Percentiles rank a stretch among this genome's conserved stretches.
These are phyloP conservation scores for Solanum hybrid DNA, from an alignment of 305 asterid species.

Conservation along the genomic window DNA sequence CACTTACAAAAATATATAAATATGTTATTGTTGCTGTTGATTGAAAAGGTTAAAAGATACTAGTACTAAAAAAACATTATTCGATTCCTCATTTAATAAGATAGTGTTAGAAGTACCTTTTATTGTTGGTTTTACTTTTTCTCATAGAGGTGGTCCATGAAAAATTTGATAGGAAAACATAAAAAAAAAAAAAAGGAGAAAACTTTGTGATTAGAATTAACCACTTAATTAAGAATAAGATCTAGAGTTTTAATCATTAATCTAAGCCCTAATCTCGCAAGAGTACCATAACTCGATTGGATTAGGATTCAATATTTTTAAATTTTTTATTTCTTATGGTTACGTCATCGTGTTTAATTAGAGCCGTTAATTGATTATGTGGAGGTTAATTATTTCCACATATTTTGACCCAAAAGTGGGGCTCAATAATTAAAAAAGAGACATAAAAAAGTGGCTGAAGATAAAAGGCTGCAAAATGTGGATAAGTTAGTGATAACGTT, in stretches of 20 bases:
- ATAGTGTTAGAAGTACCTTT: neutral
- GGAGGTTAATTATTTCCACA: neutral
- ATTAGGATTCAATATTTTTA: neutral
- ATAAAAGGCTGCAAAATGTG: conserved; percentile 4
- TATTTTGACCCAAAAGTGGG: neutral
- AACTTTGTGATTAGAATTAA: neutral
- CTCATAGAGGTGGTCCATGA: neutral
- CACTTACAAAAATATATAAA: neutral
- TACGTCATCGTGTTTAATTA: neutral
- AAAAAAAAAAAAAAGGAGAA: neutral
- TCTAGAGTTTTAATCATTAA: neutral
- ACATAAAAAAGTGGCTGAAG: neutral
- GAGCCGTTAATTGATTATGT: neutral
- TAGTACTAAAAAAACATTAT: no score
- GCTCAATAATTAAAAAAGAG: neutral
- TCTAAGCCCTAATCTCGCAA: neutral
- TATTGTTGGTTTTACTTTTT: neutral
- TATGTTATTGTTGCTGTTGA: neutral
- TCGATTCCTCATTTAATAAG: neutral
- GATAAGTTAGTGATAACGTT: conserved; percentile 4
- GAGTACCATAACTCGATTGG: neutral
- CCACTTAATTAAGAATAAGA: neutral
- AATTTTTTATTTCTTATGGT: neutral
- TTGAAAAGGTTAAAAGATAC: neutral
- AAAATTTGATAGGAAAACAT: neutral